A percentile compares a stretch with the other conserved stretches of the same genome.
Evolutionary conservation across 2,329 filamentous ascomycete species (phyloP).

Genomic region (Sporothrix humicola): DNA sequence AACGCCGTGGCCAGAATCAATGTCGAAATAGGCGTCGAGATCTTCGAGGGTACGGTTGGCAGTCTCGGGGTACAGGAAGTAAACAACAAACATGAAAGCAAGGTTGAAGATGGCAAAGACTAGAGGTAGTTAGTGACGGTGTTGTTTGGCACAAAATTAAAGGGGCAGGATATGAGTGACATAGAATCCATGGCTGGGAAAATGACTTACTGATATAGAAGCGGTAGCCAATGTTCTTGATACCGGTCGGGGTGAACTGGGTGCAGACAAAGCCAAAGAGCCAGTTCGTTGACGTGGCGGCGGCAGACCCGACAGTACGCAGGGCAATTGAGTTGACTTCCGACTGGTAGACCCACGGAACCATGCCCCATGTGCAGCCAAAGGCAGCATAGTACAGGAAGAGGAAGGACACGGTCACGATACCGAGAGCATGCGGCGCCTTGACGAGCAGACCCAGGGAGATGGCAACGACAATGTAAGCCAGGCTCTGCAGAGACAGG

Average conservation of each 20-base stretch:
- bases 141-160: too few species aligned
- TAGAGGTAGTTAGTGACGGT: not conserved
- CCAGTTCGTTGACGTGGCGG: constrained; percentile 40
- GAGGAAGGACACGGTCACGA: constrained; percentile 26
- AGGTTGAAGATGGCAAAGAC: constrained; percentile 40
- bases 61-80: constrained; percentile 43
- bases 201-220: constrained; percentile 36
- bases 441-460: constrained; percentile 11
- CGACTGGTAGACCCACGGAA: constrained; percentile 34
- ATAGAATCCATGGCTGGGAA: not conserved
- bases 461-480: constrained; percentile 17
- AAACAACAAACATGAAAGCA: constrained; percentile 38
- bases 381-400: constrained; percentile 35
- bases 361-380: constrained; percentile 32
- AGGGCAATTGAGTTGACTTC: constrained; percentile 35
- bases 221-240: constrained; percentile 38
- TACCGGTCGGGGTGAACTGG: constrained; percentile 38
- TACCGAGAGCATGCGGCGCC: constrained; percentile 8
- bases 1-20: constrained; percentile 10
- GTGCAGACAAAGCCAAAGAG: constrained; percentile 38
- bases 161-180: not conserved
- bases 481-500: constrained; percentile 17
- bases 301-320: constrained; percentile 38
- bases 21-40: constrained; percentile 25
- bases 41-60: constrained; percentile 28